A percentile compares a stretch with the other conserved stretches of the same genome.
Evolutionary conservation across 2,329 filamentous ascomycete species (phyloP).

Genomic region (Curvularia hawaiiensis): DNA sequence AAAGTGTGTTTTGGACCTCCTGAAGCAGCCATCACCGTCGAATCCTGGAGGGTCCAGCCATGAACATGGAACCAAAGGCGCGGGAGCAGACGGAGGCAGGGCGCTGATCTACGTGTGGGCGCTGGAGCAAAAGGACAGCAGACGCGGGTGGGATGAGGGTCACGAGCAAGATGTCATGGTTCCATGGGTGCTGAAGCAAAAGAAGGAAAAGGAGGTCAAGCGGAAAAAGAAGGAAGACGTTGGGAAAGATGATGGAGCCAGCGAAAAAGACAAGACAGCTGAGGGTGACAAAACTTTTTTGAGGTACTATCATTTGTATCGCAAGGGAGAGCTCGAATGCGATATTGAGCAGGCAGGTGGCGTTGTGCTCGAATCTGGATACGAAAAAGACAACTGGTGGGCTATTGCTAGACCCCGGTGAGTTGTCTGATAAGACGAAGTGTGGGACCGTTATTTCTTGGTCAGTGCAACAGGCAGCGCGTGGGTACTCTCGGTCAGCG

Average conservation of each 20-base stretch:
- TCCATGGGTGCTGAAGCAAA: conserved; percentile 78
- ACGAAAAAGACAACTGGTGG: conserved; percentile 99
- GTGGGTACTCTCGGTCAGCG: conserved; percentile 68
- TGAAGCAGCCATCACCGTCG: conserved; percentile 47
- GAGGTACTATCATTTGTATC: conserved; percentile 93
- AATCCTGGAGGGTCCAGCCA: conserved; percentile 1
- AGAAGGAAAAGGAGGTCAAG: conserved; percentile 41
- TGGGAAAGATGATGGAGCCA: conserved; percentile 17
- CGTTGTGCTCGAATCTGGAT: conserved; percentile 76
- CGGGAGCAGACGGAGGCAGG: conserved; percentile 51
- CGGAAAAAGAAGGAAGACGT: conserved; percentile 15
- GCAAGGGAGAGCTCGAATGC: conserved; percentile 81
- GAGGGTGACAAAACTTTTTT: conserved; percentile 68
- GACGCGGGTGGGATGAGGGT: conserved; percentile 85
- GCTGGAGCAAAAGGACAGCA: conserved; percentile 84
- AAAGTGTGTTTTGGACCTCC: conserved; percentile 68
- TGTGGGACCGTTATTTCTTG: conserved; percentile 1
- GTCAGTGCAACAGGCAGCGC: conserved; percentile 49
- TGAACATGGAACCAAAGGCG: background rate
- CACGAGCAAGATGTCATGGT: conserved; percentile 91
- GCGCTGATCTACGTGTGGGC: conserved; percentile 94
- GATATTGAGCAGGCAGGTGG: conserved; percentile 79
- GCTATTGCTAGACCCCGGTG: conserved; percentile 61
- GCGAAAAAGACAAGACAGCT: conserved; percentile 9
- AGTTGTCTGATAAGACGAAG: background rate